These are phyloP conservation scores for Escallonia herrerae DNA, from an alignment of 129 eudicot species.

Conservation along the genomic window DNA sequence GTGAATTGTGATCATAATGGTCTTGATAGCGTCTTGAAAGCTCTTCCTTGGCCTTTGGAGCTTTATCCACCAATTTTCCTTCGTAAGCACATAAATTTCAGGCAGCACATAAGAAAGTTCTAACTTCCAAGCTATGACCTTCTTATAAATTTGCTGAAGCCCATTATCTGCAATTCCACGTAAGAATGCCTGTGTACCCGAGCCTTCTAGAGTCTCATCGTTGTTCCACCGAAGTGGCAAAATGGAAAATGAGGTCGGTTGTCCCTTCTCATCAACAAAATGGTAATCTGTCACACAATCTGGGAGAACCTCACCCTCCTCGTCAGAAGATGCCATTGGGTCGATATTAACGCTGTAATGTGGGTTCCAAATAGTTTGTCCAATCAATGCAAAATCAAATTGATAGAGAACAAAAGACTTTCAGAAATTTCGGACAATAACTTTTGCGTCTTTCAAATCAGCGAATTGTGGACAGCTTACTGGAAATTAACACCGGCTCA, in stretches of 20 bases:
- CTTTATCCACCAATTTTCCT: conserved; percentile 45
- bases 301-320: conserved; percentile 61
- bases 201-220: conserved; percentile 12
- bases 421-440: not conserved
- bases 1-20: conserved; percentile 34
- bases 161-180: conserved; percentile 46
- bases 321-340: conserved; percentile 53
- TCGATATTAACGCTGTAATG: not conserved
- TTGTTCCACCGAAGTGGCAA: conserved; percentile 47
- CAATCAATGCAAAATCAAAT: conserved; percentile 11
- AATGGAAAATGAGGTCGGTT: conserved; percentile 35
- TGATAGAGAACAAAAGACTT: conserved; percentile 4
- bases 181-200: conserved; percentile 18
- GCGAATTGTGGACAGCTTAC: too few species aligned
- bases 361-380: not conserved
- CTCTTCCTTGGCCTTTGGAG: conserved; percentile 37
- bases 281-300: conserved; percentile 41
- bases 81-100: conserved; percentile 46
- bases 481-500: too few species aligned
- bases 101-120: conserved; percentile 43
- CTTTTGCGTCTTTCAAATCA: too few species aligned
- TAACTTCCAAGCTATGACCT: conserved; percentile 61
- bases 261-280: conserved; percentile 21
- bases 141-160: conserved; percentile 26
- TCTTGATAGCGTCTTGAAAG: conserved; percentile 28